Evolutionary conservation across 2,329 filamentous ascomycete species (phyloP).

Genomic region (Monosporascus sp.): DNA sequence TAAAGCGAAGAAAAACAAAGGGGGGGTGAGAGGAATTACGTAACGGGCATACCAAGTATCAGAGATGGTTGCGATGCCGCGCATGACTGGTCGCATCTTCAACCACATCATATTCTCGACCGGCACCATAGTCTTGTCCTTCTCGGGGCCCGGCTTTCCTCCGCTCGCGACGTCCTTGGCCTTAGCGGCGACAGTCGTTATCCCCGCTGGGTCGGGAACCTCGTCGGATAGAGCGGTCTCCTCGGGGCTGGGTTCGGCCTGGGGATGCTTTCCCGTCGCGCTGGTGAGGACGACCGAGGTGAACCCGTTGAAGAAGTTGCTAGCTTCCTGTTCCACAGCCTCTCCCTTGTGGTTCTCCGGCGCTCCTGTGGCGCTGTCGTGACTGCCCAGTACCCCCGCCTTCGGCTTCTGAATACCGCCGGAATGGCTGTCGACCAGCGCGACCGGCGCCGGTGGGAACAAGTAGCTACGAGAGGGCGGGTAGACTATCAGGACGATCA

Average conservation of each 20-base stretch:
- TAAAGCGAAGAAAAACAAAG: too few relatives aligned
- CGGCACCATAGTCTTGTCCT: constrained; percentile 75
- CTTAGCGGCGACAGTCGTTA: constrained; percentile 33
- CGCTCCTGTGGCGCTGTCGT: constrained; percentile 74
- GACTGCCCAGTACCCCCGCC: constrained; percentile 69
- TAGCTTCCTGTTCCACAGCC: constrained; percentile 77
- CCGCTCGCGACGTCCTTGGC: constrained; percentile 43
- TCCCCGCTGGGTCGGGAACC: constrained; percentile 30
- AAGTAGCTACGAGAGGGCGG: constrained; percentile 57
- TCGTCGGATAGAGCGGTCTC: constrained; percentile 19
- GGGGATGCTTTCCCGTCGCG: constrained; percentile 71
- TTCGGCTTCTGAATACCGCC: constrained; percentile 75
- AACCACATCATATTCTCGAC: constrained; percentile 74
- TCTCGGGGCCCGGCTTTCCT: constrained; percentile 39
- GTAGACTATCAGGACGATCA: constrained; percentile 63
- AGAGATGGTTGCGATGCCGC: constrained; percentile 39
- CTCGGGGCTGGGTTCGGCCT: constrained; percentile 49
- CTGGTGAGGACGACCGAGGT: constrained; percentile 68
- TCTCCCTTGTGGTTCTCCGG: constrained; percentile 81
- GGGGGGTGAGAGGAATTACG: too few relatives aligned
- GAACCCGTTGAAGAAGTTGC: constrained; percentile 72
- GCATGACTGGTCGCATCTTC: constrained; percentile 70
- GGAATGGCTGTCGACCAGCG: constrained; percentile 63
- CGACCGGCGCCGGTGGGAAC: constrained; percentile 74
- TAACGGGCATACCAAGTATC: constrained; percentile 42